A percentile compares a stretch with the other conserved stretches of the same genome.
Conservation (phyloP, 23 red algal species). For the Gracilariopsis chorda region DNA sequence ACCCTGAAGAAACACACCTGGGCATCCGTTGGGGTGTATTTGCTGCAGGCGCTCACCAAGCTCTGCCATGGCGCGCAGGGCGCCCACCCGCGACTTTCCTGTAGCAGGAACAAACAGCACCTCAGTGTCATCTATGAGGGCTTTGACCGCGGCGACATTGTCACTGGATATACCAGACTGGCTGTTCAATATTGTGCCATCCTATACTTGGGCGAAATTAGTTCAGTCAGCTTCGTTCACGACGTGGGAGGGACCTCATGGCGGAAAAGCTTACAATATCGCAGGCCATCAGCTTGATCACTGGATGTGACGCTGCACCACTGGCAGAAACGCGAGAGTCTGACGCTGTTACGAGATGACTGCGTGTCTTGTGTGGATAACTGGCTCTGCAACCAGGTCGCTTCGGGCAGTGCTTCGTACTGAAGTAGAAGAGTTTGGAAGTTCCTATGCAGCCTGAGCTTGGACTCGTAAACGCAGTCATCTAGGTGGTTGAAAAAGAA, state of each 20-base stretch:
- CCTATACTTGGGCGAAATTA: background rate
- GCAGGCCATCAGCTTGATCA: conserved; percentile 45
- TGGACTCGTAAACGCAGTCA: too few species aligned
- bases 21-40: conserved; percentile 48
- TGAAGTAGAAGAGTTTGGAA: too few species aligned
- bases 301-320: background rate
- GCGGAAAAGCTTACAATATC: conserved; percentile 46
- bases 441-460: too few species aligned
- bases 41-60: conserved; percentile 48
- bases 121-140: conserved; percentile 1
- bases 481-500: too few species aligned
- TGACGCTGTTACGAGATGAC: background rate
- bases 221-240: background rate
- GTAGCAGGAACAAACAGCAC: conserved; percentile 79
- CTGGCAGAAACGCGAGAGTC: background rate
- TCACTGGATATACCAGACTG: background rate
- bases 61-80: conserved; percentile 56
- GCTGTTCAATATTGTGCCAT: conserved; percentile 45
- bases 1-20: conserved; percentile 92
- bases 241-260: background rate
- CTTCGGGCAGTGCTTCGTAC: background rate
- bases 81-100: conserved; percentile 84
- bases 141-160: conserved; percentile 14
- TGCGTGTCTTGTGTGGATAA: background rate
- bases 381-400: background rate